Conservation (phyloP, 2,329 filamentous ascomycete genomes). For the Botryotinia globosa region DNA sequence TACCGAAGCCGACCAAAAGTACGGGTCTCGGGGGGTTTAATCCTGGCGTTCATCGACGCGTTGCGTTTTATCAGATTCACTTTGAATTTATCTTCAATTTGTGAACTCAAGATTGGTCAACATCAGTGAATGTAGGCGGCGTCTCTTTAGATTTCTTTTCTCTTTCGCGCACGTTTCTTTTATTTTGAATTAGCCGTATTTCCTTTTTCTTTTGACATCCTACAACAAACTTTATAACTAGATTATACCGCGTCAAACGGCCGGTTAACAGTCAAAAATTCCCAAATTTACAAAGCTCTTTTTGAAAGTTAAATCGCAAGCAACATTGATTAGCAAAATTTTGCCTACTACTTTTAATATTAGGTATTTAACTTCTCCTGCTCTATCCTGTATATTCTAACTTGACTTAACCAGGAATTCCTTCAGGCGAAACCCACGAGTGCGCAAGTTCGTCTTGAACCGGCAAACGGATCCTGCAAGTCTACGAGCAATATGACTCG, state of each 20-base stretch:
- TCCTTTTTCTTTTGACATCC: neutral
- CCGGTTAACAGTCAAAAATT: neutral
- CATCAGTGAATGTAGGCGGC: neutral
- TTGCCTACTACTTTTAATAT: neutral
- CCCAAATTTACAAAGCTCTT: neutral
- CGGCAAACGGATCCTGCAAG: neutral
- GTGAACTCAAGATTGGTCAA: neutral
- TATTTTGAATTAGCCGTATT: neutral
- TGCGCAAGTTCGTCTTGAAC: neutral
- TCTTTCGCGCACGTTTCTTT: neutral
- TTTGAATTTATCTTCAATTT: neutral
- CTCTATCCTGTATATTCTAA: neutral
- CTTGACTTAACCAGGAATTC: neutral
- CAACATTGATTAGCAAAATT: neutral
- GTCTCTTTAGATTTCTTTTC: neutral
- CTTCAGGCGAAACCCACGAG: neutral
- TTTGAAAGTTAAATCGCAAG: neutral
- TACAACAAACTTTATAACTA: neutral
- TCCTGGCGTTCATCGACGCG: constrained; percentile 10
- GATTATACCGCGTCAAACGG: neutral
- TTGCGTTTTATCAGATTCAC: constrained; percentile 11
- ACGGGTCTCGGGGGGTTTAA: constrained; percentile 5
- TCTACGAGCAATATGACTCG: neutral
- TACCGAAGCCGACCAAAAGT: neutral
- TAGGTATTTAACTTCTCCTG: neutral